Conservation (phyloP, 2,329 filamentous ascomycete genomes). For the Talaromyces sp. region DNA sequence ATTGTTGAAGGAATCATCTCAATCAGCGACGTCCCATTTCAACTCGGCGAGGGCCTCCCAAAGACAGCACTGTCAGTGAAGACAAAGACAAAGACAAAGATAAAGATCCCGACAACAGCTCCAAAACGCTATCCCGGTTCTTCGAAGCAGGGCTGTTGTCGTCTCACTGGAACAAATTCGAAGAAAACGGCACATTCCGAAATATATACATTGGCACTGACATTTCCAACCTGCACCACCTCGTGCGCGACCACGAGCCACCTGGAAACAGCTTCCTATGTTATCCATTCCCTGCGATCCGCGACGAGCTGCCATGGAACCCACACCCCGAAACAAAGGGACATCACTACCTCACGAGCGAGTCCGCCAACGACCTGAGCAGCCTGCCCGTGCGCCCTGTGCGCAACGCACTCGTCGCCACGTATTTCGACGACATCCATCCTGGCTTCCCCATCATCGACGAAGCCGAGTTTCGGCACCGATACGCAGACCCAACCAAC, state of each 20-base stretch:
- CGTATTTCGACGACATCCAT: constrained; percentile 24
- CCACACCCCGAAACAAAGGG: neutral
- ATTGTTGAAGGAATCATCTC: neutral
- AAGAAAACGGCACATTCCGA: constrained; percentile 2
- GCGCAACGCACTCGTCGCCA: constrained; percentile 19
- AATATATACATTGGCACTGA: constrained; percentile 5
- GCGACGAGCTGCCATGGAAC: constrained; percentile 2
- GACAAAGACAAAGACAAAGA: neutral
- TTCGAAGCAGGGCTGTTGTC: constrained; percentile 3
- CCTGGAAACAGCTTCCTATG: neutral
- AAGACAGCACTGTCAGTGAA: neutral
- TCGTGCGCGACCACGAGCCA: constrained; percentile 2
- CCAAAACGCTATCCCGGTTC: neutral
- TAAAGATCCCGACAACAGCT: neutral
- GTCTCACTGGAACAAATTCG: neutral
- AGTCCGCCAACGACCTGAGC: neutral
- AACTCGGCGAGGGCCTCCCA: neutral
- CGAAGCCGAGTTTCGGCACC: constrained; percentile 13
- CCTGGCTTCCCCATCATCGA: constrained; percentile 24
- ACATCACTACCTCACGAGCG: neutral
- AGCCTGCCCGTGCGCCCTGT: constrained; percentile 6
- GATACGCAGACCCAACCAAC: constrained; percentile 11
- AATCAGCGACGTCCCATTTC: neutral
- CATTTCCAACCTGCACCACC: constrained; percentile 4
- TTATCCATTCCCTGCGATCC: constrained; percentile 5